Conservation (phyloP, 129 eudicot genomes). For the Helianthus annuus region DNA sequence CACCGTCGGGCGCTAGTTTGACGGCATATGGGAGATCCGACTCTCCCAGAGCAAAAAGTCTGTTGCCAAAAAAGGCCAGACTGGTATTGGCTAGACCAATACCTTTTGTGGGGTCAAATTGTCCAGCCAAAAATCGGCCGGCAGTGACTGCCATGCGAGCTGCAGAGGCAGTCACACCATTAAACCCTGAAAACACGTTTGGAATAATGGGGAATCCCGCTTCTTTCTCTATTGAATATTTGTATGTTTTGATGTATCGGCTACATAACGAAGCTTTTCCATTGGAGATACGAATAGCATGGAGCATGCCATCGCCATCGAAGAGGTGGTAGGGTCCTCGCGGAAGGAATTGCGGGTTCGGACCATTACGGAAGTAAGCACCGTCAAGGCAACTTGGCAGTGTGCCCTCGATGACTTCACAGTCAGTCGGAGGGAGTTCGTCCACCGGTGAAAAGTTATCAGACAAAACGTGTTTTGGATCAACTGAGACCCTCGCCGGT, state of each 20-base stretch:
- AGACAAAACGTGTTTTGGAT: conserved; percentile 36
- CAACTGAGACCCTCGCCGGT: conserved; percentile 33
- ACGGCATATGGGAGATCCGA: conserved; percentile 38
- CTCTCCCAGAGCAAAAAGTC: conserved; percentile 36
- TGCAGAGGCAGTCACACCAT: conserved; percentile 28
- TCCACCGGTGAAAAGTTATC: conserved; percentile 41
- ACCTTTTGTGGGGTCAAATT: conserved; percentile 38
- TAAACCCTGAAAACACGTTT: conserved; percentile 55
- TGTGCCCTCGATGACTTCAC: conserved; percentile 29
- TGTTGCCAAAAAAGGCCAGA: conserved; percentile 29
- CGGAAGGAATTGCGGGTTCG: conserved; percentile 76
- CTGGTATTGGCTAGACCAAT: conserved; percentile 42
- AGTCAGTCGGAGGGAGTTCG: conserved; percentile 39
- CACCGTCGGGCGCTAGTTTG: conserved; percentile 29
- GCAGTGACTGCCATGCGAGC: conserved; percentile 34
- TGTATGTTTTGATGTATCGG: conserved; percentile 69
- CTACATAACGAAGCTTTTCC: conserved; percentile 72
- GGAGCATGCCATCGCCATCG: conserved; percentile 91
- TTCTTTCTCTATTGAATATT: conserved; percentile 45
- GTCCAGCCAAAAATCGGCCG: conserved; percentile 23
- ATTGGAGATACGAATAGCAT: conserved; percentile 46
- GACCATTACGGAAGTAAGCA: conserved; percentile 83
- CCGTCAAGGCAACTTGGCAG: conserved; percentile 54
- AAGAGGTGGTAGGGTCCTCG: conserved; percentile 82
- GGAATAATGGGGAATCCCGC: conserved; percentile 52